Evolutionary conservation across 257 asterid genomes (phyloP).

Genomic region (Ligustrum vulgare): DNA sequence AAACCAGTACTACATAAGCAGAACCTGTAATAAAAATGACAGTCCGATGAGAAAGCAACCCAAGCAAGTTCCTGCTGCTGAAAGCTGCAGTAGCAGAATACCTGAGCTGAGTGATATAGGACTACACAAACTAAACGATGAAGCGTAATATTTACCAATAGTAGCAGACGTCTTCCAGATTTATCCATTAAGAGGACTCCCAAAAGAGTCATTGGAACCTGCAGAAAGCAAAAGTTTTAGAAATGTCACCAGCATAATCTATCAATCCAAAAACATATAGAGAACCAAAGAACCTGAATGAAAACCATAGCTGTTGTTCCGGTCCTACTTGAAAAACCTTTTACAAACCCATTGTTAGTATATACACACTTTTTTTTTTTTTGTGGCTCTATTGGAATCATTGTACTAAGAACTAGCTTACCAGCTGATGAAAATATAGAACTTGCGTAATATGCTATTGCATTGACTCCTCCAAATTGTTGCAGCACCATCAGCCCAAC

Average conservation of each 20-base stretch:
- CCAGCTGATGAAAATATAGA: constrained; percentile 83
- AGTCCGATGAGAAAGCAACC: constrained; percentile 72
- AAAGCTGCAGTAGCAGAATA: constrained; percentile 50
- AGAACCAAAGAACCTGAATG: constrained; percentile 54
- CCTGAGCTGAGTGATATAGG: constrained; percentile 11
- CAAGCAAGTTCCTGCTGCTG: constrained; percentile 73
- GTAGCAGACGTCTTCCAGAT: constrained; percentile 79
- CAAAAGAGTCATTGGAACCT: constrained; percentile 77
- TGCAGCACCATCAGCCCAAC: constrained; percentile 93
- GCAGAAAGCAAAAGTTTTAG: constrained; percentile 23
- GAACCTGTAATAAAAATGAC: constrained; percentile 77
- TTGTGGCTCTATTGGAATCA: background rate
- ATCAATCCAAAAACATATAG: background rate
- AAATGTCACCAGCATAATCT: background rate
- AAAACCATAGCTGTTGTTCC: constrained; percentile 85
- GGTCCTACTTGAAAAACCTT: constrained; percentile 69
- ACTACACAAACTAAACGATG: background rate
- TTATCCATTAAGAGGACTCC: constrained; percentile 79
- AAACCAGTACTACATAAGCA: background rate
- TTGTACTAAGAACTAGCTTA: constrained; percentile 23
- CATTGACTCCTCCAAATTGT: constrained; percentile 89
- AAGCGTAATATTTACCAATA: constrained; percentile 44
- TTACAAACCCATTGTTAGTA: constrained; percentile 19
- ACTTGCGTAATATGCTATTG: constrained; percentile 85
- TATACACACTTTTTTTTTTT: background rate